Base-by-base conservation (phyloP, 1,139 yeast genomes). In the Pichia sorboxylosa region DNA sequence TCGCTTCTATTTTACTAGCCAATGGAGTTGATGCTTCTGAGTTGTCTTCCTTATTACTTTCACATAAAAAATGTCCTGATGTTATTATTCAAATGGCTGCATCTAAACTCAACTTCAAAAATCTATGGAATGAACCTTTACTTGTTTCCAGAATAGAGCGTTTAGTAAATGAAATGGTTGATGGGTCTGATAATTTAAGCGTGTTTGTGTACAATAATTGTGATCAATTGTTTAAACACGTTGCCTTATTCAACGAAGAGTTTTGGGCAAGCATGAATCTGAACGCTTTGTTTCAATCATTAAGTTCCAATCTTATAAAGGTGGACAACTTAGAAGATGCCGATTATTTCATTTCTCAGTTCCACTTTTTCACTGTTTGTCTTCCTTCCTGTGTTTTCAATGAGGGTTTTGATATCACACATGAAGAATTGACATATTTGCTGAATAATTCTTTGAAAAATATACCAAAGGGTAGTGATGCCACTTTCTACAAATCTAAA, bases 401-500 rank as follows among this genome's bases (percentile, higher is more conserved):
- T 29, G 46, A 46, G 22, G 33, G 29, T 14, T 38, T 46, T 26
- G 34, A 17, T 6, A 20, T 47, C 6, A 26, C 27, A 1, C 27
- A 43, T 7, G 36, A 32, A 4, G 22, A 31, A 11, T 17, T 51
- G 5, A 13, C 19, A 4, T 6, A 17, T 2, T 29, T 49, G 6
- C 27, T 39, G 3, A 17, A 17, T 11, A 28, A 24, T 4, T 42
- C 46, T 0, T 42, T 51, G 27, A 21, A 29, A 8, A 40, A 42
- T 2, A 36, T 36, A 6, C 42, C 51, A 10, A 44, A 29, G 20
- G 45, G 45, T 7, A 33, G 36, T 19, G 41, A 40, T 32, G 31
- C 51, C 17, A 51, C 56, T 28, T 66, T 66, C 38, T 68, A 69
- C 45, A 69, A 66, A 44, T 47, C 60, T 3, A 61, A 57, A 36